phyloP scores from a whole-genome alignment of 371 early-diverging fungal species.

The Conidiobolus incongruus region DNA sequence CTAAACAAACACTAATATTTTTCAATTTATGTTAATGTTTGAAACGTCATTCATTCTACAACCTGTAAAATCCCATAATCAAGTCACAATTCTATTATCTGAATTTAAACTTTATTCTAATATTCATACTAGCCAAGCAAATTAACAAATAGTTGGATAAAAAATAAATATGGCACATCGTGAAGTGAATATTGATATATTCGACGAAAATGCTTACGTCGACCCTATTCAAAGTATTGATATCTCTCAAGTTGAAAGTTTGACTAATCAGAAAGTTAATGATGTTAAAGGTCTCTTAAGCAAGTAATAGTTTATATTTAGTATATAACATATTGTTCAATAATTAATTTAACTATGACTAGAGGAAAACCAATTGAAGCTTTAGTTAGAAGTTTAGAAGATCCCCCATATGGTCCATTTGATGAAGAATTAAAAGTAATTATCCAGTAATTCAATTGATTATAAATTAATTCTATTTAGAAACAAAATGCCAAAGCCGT shows the following conservation, averaged over 20 bases:
- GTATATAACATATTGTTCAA: background rate
- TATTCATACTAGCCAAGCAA: no score
- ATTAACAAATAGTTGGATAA: no score
- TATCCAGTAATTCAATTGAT: background rate
- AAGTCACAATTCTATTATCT: no score
- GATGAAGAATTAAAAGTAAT: slow-evolving; percentile 45
- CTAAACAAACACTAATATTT: no score
- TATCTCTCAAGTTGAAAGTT: background rate
- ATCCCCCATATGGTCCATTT: slow-evolving; percentile 63
- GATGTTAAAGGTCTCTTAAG: background rate
- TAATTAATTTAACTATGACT: slow-evolving; percentile 3
- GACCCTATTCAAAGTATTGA: slow-evolving; percentile 8
- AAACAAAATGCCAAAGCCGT: slow-evolving; percentile 23
- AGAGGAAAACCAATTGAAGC: slow-evolving; percentile 49
- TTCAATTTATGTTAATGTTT: no score
- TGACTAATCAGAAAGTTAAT: background rate
- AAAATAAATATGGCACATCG: background rate
- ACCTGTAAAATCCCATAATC: no score
- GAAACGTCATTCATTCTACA: no score
- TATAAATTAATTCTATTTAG: background rate
- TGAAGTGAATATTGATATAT: slow-evolving; percentile 2
- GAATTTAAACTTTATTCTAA: no score
- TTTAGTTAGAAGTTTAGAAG: slow-evolving; percentile 36
- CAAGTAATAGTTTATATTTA: background rate
- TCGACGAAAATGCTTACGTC: slow-evolving; percentile 8